Conservation (phyloP, 2,329 filamentous ascomycete genomes). For the Capronia americana region DNA sequence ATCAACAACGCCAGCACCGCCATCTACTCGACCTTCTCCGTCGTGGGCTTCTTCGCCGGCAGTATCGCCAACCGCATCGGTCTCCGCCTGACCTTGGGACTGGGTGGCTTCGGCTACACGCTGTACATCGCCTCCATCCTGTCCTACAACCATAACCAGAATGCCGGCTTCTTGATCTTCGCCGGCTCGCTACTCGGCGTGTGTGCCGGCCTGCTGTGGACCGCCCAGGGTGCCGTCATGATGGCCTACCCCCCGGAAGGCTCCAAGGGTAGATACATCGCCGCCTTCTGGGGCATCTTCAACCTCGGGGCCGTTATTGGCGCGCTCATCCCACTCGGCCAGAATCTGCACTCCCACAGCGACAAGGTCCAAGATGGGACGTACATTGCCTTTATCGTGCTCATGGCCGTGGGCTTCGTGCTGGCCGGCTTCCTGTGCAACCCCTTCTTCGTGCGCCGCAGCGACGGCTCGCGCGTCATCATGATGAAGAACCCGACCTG, state of each 20-base stretch:
- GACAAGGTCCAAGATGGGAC: conserved; percentile 69
- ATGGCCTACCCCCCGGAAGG: conserved; percentile 80
- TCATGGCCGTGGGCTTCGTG: conserved; percentile 74
- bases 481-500: conserved; percentile 90
- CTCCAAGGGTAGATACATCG: conserved; percentile 81
- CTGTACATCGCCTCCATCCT: conserved; percentile 49
- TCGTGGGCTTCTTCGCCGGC: conserved; percentile 63
- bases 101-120: conserved; percentile 46
- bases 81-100: conserved; percentile 42
- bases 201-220: conserved; percentile 51
- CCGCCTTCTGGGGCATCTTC: conserved; percentile 88
- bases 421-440: conserved; percentile 70
- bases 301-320: conserved; percentile 84
- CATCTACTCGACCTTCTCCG: conserved; percentile 70
- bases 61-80: conserved; percentile 44
- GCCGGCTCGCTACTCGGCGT: conserved; percentile 49
- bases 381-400: conserved; percentile 86
- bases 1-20: conserved; percentile 73
- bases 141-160: conserved; percentile 50
- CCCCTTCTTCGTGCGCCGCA: conserved; percentile 71
- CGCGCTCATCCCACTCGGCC: conserved; percentile 59
- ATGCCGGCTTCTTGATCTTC: conserved; percentile 49
- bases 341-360: conserved; percentile 52
- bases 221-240: conserved; percentile 51
- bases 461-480: conserved; percentile 80